Evolutionary conservation across 2,329 filamentous ascomycete genomes (phyloP).

Genomic region (Xylariales sp.): DNA sequence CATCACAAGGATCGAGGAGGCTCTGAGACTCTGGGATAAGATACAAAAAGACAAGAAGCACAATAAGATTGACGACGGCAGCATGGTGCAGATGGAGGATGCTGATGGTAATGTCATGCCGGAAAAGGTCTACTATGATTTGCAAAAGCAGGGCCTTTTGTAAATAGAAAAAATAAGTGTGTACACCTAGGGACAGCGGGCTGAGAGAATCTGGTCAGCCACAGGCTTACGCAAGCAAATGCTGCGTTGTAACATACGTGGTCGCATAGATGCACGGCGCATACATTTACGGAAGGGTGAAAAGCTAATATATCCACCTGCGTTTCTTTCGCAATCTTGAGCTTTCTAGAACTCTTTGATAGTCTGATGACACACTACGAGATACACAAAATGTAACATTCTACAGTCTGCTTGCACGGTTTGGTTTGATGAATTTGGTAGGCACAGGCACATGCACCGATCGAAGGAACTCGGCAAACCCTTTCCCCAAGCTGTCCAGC

Average conservation of each 20-base stretch:
- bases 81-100: constrained; percentile 97
- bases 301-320: too few relatives aligned
- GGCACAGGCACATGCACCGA: constrained; percentile 15
- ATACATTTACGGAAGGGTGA: too few relatives aligned
- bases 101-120: constrained; percentile 98
- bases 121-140: constrained; percentile 93
- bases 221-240: too few relatives aligned
- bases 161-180: too few relatives aligned
- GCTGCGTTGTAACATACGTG: too few relatives aligned
- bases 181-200: too few relatives aligned
- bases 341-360: too few relatives aligned
- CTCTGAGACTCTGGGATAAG: constrained; percentile 86
- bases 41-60: constrained; percentile 81
- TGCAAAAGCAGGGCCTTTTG: constrained; percentile 86
- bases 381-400: too few relatives aligned
- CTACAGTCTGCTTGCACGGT: constrained; percentile 1
- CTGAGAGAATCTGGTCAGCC: too few relatives aligned
- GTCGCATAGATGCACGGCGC: too few relatives aligned
- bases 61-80: constrained; percentile 70
- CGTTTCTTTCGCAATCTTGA: too few relatives aligned
- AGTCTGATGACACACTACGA: too few relatives aligned
- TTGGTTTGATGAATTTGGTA: constrained; percentile 4
- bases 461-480: constrained; percentile 28
- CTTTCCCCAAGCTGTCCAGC: constrained; percentile 47
- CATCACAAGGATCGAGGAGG: constrained; percentile 89